Evolutionary conservation across 2,329 filamentous ascomycete genomes (phyloP).

Genomic region (Dothistroma septosporum): DNA sequence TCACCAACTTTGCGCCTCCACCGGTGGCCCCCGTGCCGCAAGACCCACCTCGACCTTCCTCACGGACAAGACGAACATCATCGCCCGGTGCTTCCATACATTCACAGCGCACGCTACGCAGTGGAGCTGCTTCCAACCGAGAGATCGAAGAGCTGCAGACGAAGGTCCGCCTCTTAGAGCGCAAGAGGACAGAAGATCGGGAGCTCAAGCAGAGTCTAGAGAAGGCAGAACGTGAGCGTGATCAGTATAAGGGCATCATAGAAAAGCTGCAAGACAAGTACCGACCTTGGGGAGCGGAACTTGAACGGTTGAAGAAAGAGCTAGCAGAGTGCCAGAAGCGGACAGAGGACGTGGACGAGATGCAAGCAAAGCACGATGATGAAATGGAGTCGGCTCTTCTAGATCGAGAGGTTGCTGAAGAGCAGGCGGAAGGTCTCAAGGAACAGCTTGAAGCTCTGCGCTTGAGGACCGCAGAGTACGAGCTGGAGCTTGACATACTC

Average conservation of each 20-base stretch:
- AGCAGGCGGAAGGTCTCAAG: slow-evolving; percentile 78
- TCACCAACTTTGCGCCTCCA: slow-evolving; percentile 32
- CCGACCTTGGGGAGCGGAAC: slow-evolving; percentile 77
- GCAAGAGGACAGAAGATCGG: slow-evolving; percentile 78
- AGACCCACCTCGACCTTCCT: slow-evolving; percentile 17
- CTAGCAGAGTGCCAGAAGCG: slow-evolving; percentile 70
- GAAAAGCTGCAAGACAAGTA: slow-evolving; percentile 88
- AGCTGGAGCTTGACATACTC: slow-evolving; percentile 82
- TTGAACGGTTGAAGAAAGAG: slow-evolving; percentile 68
- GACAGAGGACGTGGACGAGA: slow-evolving; percentile 64
- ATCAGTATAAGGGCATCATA: slow-evolving; percentile 78
- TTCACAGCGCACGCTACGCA: slow-evolving; percentile 37
- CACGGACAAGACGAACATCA: slow-evolving; percentile 31
- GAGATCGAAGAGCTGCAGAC: slow-evolving; percentile 85
- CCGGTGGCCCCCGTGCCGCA: slow-evolving; percentile 26
- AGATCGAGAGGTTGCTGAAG: slow-evolving; percentile 94
- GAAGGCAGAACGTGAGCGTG: slow-evolving; percentile 68
- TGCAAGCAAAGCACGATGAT: slow-evolving; percentile 79
- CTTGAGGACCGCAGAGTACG: slow-evolving; percentile 73
- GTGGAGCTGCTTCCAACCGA: slow-evolving; percentile 52
- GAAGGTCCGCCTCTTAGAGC: slow-evolving; percentile 81
- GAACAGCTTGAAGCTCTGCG: slow-evolving; percentile 74
- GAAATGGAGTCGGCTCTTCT: slow-evolving; percentile 81
- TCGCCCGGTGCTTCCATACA: slow-evolving; percentile 32
- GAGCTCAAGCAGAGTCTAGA: slow-evolving; percentile 79